These are phyloP conservation scores for Saccharomyces eubayanus DNA, from an alignment of 805 yeast genomes.

Conservation along the genomic window DNA sequence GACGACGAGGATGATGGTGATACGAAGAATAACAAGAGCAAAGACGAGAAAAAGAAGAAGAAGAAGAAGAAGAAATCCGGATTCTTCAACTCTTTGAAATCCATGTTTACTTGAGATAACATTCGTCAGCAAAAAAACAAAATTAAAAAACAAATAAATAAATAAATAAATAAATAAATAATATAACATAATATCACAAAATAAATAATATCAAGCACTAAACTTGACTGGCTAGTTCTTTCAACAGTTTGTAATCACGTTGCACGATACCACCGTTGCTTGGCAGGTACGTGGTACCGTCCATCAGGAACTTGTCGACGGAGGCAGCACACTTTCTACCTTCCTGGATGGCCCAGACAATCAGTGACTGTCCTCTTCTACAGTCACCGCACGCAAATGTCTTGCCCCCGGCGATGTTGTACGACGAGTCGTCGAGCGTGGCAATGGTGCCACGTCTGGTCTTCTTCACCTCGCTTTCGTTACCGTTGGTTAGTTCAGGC, in stretches of 20 bases:
- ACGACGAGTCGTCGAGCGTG: constrained; percentile 46
- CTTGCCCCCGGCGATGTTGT: constrained; percentile 60
- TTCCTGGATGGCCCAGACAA: constrained; percentile 99
- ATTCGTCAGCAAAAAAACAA: not conserved
- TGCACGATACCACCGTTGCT: constrained; percentile 89
- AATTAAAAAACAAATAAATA: constrained; percentile 4
- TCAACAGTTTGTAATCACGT: constrained; percentile 68
- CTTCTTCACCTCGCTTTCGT: constrained; percentile 47
- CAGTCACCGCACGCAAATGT: constrained; percentile 97
- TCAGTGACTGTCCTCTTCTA: constrained; percentile 95
- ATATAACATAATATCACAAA: not conserved
- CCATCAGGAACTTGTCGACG: constrained; percentile 69
- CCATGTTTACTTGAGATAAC: constrained; percentile 3
- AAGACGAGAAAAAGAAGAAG: not conserved
- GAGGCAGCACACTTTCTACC: constrained; percentile 98
- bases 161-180: constrained; percentile 4
- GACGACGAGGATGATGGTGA: not conserved
- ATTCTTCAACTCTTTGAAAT: constrained; percentile 4
- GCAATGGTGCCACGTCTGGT: constrained; percentile 79
- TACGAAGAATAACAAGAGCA: not conserved
- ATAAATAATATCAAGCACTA: constrained; percentile 1
- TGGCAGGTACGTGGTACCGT: constrained; percentile 70
- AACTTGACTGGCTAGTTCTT: constrained; percentile 53
- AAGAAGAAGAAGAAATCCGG: constrained; percentile 5
- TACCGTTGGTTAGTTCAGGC: constrained; percentile 70